Evolutionary conservation across 1,139 yeast species (phyloP), one percentile per base, ranked within the genome.

Genomic region (Suhomyces guaymorum): DNA sequence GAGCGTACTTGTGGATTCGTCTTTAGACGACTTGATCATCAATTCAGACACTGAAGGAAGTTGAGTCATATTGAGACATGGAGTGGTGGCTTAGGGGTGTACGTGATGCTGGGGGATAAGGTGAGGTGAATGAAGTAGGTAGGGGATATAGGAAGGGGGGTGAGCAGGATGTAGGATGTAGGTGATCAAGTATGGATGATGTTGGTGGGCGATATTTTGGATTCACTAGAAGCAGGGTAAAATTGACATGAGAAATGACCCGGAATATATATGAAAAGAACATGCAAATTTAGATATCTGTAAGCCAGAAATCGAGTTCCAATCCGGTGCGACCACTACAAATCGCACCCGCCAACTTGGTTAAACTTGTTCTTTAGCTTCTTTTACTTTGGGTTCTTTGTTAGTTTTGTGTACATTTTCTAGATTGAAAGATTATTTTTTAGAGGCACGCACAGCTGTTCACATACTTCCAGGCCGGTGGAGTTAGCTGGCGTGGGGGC

Each of bases 1-100:
- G n/a, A 30, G 28, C 20, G 24, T 25, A 30, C 13, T 25, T 36
- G 42, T 6, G 42, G 44, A 15, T 25, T 28, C 24, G 32, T 40
- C 29, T 39, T 38, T 33, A 30, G 33, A 26, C 20, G 58, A 42
- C 13, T 49, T 42, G 22, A 55, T 52, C 53, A 63, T 55, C 37
- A 63, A 50, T 45, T 63, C 69, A 24, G 63, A 55, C 15, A 63
- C 67, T 6, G 68, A 61, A 22, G 69, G 69, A 37, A 63, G 58
- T 43, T 59, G 66, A 5, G 66, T 54, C 68, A 61, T 61, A 32
- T 38, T 43, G 21, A 31, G n/a, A n/a, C n/a, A n/a, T n/a, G n/a
- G n/a, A n/a, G n/a, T n/a, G n/a, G n/a, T n/a, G n/a, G n/a, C n/a
- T n/a, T n/a, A n/a, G n/a, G n/a, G n/a, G n/a, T n/a, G n/a, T n/a